Base-by-base conservation (phyloP, 1,284 basidiomycete species). In the Apiotrichum sp. region DNA sequence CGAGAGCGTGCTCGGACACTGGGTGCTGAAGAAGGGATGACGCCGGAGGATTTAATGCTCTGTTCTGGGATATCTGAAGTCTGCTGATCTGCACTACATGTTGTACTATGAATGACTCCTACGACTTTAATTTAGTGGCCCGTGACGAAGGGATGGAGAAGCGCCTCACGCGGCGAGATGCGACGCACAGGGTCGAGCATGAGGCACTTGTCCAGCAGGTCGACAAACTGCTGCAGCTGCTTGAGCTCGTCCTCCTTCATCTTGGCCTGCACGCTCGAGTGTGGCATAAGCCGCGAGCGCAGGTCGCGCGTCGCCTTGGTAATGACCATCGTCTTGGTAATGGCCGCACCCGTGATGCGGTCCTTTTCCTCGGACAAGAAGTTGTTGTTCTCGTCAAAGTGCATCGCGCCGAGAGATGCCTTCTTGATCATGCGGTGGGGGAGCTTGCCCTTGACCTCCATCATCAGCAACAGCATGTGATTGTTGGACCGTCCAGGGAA, bases 401-500 rank as follows among this genome's bases (percentile, higher is more conserved):
- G 96, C 68, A 89, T 79, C 47, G 88, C 85, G 2, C 89, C 89
- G 74, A 98, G 97, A 67, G 88, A 86, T 2, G 89, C 88, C 71
- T 89, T 93, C 77, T 95, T 95, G 72, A 98, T 87, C 83, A 93
- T 86, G 76, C 93, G 93, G 64, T 84, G 82, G 65, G 92, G 93
- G 77, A 98, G 89, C 49, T 92, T 84, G 36, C 96, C 95, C 72
- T 91, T 93, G 43, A 96, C 80, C 75, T 98, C 93, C 90, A 93
- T 93, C 88, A 93, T 93, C 59, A 92, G 84, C 58, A 93, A 81
- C 11, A 98, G 80, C 95, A 98, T 98, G 67, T 98, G 93, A 71
- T 98, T 98, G 78, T 98, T 99, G 34, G 88, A 90, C 36, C 91
- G 84, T 11, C 95, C 96, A 0, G 96, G 93, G 72, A 98, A 93